A percentile compares a stretch with the other conserved stretches of the same genome.
Conservation (phyloP, 371 early-diverging fungal species). For the Funneliformis caledonium region DNA sequence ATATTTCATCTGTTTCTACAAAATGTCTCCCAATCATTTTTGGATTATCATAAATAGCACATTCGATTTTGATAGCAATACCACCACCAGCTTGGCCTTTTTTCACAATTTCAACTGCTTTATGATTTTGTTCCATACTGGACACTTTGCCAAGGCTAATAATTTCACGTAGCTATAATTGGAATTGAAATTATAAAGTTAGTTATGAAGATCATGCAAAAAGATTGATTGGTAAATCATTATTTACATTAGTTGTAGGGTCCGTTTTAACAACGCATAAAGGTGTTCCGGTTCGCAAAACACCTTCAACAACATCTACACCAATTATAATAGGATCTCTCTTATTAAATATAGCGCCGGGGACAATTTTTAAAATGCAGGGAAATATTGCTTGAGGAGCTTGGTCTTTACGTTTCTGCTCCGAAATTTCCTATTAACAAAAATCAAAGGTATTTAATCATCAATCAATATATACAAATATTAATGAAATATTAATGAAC, state of each 20-base stretch:
- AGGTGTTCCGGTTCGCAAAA: slow-evolving; percentile 93
- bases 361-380: slow-evolving; percentile 92
- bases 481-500: neutral
- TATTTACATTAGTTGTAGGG: slow-evolving; percentile 61
- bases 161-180: slow-evolving; percentile 61
- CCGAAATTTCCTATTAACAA: slow-evolving; percentile 59
- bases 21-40: slow-evolving; percentile 98
- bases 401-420: slow-evolving; percentile 88
- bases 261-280: slow-evolving; percentile 91
- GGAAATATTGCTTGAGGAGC: slow-evolving; percentile 97
- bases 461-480: neutral
- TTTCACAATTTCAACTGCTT: slow-evolving; percentile 81
- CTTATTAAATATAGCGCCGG: slow-evolving; percentile 96
- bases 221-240: neutral
- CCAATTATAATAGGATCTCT: slow-evolving; percentile 98
- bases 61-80: slow-evolving; percentile 98
- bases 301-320: slow-evolving; percentile 96
- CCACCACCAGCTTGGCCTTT: slow-evolving; percentile 87
- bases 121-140: slow-evolving; percentile 97
- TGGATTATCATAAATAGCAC: slow-evolving; percentile 82
- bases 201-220: neutral
- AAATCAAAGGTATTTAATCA: slow-evolving; percentile 45
- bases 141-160: slow-evolving; percentile 92
- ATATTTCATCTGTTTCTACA: slow-evolving; percentile 83
- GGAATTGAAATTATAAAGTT: neutral